Conservation (phyloP, 768 basidiomycete genomes). For the Suillus placidus region DNA sequence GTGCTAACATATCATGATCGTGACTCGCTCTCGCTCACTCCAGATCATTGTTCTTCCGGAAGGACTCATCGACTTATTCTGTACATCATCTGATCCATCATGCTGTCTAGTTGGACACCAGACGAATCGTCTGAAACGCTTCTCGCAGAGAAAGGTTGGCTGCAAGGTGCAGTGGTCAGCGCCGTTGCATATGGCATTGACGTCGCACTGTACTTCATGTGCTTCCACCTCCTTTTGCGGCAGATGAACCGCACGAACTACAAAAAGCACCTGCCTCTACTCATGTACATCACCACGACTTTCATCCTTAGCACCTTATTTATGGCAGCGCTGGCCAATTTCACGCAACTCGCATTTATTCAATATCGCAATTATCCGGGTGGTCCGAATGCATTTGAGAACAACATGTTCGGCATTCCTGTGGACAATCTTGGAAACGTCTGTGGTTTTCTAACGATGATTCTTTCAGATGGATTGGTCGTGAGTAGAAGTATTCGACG, state of each 20-base stretch:
- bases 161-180: conserved; percentile 10
- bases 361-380: conserved; percentile 36
- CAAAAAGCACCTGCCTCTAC: background rate
- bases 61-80: background rate
- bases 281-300: conserved; percentile 10
- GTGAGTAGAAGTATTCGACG: conserved; percentile 8
- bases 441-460: conserved; percentile 17
- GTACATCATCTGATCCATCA: background rate
- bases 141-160: conserved; percentile 4
- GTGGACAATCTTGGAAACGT: conserved; percentile 18
- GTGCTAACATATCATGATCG: background rate
- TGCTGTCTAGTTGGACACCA: conserved; percentile 5
- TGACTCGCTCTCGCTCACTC: background rate
- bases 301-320: conserved; percentile 26
- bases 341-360: conserved; percentile 33
- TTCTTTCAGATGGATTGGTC: conserved; percentile 22
- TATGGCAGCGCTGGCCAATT: conserved; percentile 19
- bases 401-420: conserved; percentile 25
- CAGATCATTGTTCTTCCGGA: background rate
- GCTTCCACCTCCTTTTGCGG: conserved; percentile 8
- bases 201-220: conserved; percentile 8
- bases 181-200: conserved; percentile 18
- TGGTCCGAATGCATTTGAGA: conserved; percentile 31
- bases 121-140: background rate
- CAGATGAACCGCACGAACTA: background rate